Conservation (phyloP, 768 basidiomycete species). For the Antrodiella citrinella region DNA sequence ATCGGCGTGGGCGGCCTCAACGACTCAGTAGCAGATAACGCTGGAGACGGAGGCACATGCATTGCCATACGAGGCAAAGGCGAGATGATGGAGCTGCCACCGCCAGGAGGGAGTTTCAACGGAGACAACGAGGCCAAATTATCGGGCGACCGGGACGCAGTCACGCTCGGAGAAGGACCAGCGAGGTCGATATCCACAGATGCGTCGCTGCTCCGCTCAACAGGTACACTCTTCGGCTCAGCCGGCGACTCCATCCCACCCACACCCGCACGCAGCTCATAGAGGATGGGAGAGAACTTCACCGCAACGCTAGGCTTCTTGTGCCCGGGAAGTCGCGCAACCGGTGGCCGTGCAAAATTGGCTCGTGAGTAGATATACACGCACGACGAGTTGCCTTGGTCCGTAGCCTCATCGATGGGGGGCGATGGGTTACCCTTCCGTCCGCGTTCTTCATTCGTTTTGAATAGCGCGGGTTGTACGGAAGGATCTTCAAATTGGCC, state of each 20-base stretch:
- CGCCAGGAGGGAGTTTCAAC: conserved; percentile 9
- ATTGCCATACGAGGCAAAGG: conserved; percentile 37
- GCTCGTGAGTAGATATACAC: conserved; percentile 96
- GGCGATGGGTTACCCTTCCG: conserved; percentile 42
- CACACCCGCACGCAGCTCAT: conserved; percentile 72
- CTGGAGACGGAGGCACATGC: conserved; percentile 38
- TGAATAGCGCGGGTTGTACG: conserved; percentile 36
- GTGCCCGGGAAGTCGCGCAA: conserved; percentile 93
- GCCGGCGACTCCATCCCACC: conserved; percentile 19
- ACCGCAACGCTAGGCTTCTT: conserved; percentile 94
- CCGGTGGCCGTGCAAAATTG: conserved; percentile 86
- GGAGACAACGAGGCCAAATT: conserved; percentile 12
- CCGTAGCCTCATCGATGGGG: conserved; percentile 23
- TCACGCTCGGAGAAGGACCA: conserved; percentile 8
- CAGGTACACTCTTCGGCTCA: conserved; percentile 46
- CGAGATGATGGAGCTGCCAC: conserved; percentile 27
- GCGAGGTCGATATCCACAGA: conserved; percentile 46
- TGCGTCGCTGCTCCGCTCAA: conserved; percentile 64
- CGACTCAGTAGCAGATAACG: conserved; percentile 39
- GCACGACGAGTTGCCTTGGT: conserved; percentile 36
- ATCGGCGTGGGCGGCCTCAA: conserved; percentile 55
- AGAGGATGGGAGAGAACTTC: conserved; percentile 86
- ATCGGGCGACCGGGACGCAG: conserved; percentile 9
- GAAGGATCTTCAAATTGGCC: conserved; percentile 95
- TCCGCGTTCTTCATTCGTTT: conserved; percentile 42